Evolutionary conservation across 306 rosid genomes (phyloP).

Genomic region (Abrus pulchellus): DNA sequence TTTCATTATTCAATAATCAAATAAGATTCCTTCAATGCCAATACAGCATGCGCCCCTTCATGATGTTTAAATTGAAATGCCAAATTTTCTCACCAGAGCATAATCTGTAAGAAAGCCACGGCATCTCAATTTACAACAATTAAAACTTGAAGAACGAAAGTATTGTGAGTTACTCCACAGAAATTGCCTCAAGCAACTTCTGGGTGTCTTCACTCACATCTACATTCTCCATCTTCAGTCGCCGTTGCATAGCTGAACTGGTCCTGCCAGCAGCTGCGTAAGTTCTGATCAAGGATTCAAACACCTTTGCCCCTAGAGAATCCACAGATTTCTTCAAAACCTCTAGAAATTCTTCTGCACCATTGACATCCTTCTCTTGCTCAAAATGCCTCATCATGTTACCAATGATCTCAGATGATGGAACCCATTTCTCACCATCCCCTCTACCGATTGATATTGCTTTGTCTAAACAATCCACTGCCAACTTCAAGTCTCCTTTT

Average conservation of each 20-base stretch:
- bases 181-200: conserved; percentile 74
- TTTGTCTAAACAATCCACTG: conserved; percentile 69
- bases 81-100: conserved; percentile 47
- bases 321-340: conserved; percentile 70
- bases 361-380: conserved; percentile 82
- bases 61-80: conserved; percentile 36
- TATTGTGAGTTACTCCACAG: conserved; percentile 61
- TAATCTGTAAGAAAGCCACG: conserved; percentile 43
- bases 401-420: conserved; percentile 58
- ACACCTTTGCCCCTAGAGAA: conserved; percentile 61
- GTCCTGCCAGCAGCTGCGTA: conserved; percentile 80
- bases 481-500: conserved; percentile 65
- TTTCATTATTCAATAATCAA: conserved; percentile 45
- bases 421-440: conserved; percentile 77
- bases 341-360: conserved; percentile 80
- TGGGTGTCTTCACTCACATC: conserved; percentile 65
- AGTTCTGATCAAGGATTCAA: conserved; percentile 85
- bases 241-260: conserved; percentile 60
- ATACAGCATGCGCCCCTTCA: conserved; percentile 32
- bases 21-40: conserved; percentile 18
- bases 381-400: conserved; percentile 74
- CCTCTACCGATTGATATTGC: conserved; percentile 77
- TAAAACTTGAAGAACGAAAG: conserved; percentile 41
- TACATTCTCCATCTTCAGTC: conserved; percentile 90
- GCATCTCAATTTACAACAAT: conserved; percentile 48